Evolutionary conservation across 176 grass and related monocot species (phyloP).

Genomic region (Phragmites australis): DNA sequence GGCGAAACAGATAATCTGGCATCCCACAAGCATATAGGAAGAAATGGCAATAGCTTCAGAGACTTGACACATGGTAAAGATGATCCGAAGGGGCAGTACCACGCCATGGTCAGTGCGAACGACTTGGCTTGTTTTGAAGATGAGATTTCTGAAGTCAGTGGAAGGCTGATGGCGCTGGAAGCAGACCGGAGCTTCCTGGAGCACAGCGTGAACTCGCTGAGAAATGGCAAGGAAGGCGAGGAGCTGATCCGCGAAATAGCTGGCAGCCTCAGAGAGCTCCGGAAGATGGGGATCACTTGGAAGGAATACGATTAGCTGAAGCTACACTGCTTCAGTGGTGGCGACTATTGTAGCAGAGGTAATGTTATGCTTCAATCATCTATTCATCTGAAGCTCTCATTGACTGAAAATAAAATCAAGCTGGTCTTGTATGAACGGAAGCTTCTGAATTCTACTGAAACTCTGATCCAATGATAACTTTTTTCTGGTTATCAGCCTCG

Average conservation of each 20-base stretch:
- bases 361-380: not conserved
- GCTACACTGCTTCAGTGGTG: not conserved
- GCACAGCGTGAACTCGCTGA: slow-evolving; percentile 77
- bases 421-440: not conserved
- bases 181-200: slow-evolving; percentile 75
- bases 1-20: not conserved
- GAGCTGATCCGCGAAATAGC: slow-evolving; percentile 71
- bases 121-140: slow-evolving; percentile 47
- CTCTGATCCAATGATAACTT: too few species aligned
- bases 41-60: slow-evolving; percentile 6
- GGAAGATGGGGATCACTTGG: slow-evolving; percentile 45
- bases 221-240: slow-evolving; percentile 48
- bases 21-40: slow-evolving; percentile 19
- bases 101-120: slow-evolving; percentile 30
- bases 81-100: slow-evolving; percentile 34
- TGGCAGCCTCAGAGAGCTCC: slow-evolving; percentile 55
- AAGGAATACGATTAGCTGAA: slow-evolving; percentile 49
- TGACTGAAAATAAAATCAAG: not conserved
- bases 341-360: not conserved
- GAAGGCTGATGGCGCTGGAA: slow-evolving; percentile 66
- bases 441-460: not conserved
- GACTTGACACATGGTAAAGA: not conserved
- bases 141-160: slow-evolving; percentile 54
- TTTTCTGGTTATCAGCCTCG: not conserved
- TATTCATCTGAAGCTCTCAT: not conserved